Base-by-base conservation (phyloP, 2,329 filamentous ascomycete species). In the Cercospora beticola region DNA sequence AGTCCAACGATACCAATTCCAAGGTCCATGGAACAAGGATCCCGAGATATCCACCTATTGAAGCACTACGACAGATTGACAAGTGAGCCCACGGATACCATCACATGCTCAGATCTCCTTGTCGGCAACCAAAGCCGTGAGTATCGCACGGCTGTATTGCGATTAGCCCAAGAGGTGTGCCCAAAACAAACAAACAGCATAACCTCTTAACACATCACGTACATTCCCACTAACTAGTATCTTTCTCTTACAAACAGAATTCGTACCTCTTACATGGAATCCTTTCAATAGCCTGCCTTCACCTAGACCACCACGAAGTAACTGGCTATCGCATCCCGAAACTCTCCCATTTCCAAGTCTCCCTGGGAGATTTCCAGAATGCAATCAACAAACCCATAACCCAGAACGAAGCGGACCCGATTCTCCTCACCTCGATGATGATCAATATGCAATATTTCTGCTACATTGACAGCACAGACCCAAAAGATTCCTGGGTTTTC, bases 381-480 rank as follows among this genome's bases (percentile, higher is more conserved):
- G 64, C 67, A 2, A 69, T 69, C 46, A 58, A 56, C 23, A 61
- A 60, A 18, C 67, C 67, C 4, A 66, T 69, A 6, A 36, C 59
- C 7, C 57, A 36, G 23, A 43, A 59, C 36, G 64, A 66, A 54
- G 56, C 67, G 5, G 67, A 69, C n/a, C 58, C 67, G 2, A 43
- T 69, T 16, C 66, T 69, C 23, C 52, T 69, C 30, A 67, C 67
- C 8, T 52, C 63, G n/a, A 59, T 69, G 52, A 66, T 69, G 64
- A 54, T 67, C 40, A 67, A 58, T 30, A 67, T 69, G 18, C 67
- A 67, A n/a, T 64, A 62, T 12, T 64, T 69, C 31, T 62, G 64
- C 26, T 43, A 59, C 28, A 43, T 58, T n/a, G 54, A 67, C 12
- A 30, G 23, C n/a, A 52, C n/a, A 14, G 30, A 59, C 21, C 67